phyloP scores from a whole-genome alignment of 1,139 yeast genomes.

The Saccharomyces hybrid region DNA sequence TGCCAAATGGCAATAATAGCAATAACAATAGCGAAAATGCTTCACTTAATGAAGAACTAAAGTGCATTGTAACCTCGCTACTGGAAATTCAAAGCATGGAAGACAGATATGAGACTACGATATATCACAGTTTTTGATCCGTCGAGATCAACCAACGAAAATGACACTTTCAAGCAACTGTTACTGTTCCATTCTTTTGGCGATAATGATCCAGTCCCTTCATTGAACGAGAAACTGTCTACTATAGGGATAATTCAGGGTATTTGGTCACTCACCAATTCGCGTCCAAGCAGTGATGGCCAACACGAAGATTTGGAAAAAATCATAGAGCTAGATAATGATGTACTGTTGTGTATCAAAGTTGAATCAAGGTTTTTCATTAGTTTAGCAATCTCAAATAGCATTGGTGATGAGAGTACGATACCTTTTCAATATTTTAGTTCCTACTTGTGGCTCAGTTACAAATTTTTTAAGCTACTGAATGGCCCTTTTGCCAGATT shows the following conservation, averaged over 20 bases:
- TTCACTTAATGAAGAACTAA: background rate
- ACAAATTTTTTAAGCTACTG: constrained; percentile 22
- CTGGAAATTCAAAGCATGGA: background rate
- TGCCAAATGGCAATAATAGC: background rate
- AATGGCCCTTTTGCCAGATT: constrained; percentile 18
- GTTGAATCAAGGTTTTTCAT: constrained; percentile 26
- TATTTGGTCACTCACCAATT: constrained; percentile 28
- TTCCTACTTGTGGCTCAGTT: constrained; percentile 24
- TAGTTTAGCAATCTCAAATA: constrained; percentile 11
- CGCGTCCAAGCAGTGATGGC: constrained; percentile 12
- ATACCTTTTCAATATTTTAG: constrained; percentile 20
- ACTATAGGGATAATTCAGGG: constrained; percentile 36
- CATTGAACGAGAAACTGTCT: constrained; percentile 31
- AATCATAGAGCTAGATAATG: constrained; percentile 27
- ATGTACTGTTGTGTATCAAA: constrained; percentile 19
- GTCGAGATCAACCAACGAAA: constrained; percentile 15
- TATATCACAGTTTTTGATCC: constrained; percentile 28
- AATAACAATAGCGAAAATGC: background rate
- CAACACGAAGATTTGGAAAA: constrained; percentile 7
- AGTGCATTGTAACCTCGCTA: background rate
- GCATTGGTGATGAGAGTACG: background rate
- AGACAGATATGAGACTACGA: background rate
- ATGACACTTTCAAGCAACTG: constrained; percentile 22
- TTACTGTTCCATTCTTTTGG: constrained; percentile 27
- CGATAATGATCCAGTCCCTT: constrained; percentile 6